Conservation (phyloP, 352 stramenopile species). For the Phytophthora uliginosa region DNA sequence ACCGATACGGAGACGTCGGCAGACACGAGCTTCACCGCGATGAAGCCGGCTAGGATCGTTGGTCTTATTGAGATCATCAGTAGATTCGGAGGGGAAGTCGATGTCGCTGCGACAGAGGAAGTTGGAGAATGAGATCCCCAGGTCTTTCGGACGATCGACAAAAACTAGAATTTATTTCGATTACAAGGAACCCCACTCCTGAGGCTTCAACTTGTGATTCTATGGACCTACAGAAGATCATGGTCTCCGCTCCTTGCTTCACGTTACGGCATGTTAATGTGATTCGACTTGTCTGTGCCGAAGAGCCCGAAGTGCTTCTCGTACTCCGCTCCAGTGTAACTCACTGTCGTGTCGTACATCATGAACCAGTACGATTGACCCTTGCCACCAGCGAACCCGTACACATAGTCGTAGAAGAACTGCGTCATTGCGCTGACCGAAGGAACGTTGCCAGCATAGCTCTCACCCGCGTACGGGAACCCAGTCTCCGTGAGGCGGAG, state of each 20-base stretch:
- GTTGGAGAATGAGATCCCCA: not conserved
- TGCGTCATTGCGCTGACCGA: slow-evolving; percentile 49
- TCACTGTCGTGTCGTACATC: slow-evolving; percentile 65
- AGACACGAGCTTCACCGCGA: not conserved
- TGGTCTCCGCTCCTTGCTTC: not conserved
- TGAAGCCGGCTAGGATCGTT: not conserved
- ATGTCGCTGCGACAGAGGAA: not conserved
- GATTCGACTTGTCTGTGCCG: slow-evolving; percentile 43
- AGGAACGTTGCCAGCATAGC: slow-evolving; percentile 40
- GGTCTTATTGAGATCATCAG: not conserved
- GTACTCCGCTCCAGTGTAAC: slow-evolving; percentile 51
- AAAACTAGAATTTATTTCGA: not conserved
- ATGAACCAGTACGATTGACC: slow-evolving; percentile 63
- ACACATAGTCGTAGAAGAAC: slow-evolving; percentile 56
- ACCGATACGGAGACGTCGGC: not conserved
- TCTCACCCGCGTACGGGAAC: slow-evolving; percentile 48
- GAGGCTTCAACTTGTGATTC: not conserved
- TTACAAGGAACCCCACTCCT: too few relatives aligned
- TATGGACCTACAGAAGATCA: not conserved
- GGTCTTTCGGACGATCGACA: not conserved
- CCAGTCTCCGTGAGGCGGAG: slow-evolving; percentile 62
- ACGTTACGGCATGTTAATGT: slow-evolving; percentile 44
- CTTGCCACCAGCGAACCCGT: slow-evolving; percentile 30
- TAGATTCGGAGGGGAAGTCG: not conserved
- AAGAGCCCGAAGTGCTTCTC: slow-evolving; percentile 69